A percentile compares a stretch with the other conserved stretches of the same genome.
These are phyloP conservation scores for Tothia fuscella DNA, from an alignment of 2,329 filamentous ascomycete species.

Conservation along the genomic window DNA sequence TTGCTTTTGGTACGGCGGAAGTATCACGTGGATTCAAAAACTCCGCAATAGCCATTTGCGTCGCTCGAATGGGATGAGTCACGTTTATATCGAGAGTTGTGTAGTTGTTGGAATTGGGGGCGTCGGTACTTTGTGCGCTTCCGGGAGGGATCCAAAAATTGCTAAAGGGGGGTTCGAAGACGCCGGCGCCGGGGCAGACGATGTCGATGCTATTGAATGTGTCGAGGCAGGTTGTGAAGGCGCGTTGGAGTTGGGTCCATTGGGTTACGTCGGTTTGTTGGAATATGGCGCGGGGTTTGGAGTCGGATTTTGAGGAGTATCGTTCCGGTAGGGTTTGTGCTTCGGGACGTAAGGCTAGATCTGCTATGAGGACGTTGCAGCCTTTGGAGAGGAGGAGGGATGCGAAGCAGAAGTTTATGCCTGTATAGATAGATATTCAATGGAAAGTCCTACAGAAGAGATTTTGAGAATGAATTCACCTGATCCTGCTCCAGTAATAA, in stretches of 20 bases:
- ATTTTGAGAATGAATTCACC: no score
- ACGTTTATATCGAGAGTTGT: slow-evolving; percentile 34
- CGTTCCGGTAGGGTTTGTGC: slow-evolving; percentile 30
- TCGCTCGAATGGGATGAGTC: slow-evolving; percentile 35
- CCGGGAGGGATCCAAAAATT: slow-evolving; percentile 40
- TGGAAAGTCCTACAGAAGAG: slow-evolving; percentile 20
- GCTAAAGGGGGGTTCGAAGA: slow-evolving; percentile 36
- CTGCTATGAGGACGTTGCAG: slow-evolving; percentile 38
- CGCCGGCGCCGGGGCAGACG: slow-evolving; percentile 36
- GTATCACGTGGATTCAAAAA: slow-evolving; percentile 27
- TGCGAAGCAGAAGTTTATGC: slow-evolving; percentile 37
- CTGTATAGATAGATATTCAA: no score
- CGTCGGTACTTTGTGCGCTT: slow-evolving; percentile 22
- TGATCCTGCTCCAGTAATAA: slow-evolving; percentile 36
- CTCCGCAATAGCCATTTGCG: slow-evolving; percentile 34
- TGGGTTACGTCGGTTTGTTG: slow-evolving; percentile 30
- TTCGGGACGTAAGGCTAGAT: slow-evolving; percentile 35
- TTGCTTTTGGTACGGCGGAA: slow-evolving; percentile 19
- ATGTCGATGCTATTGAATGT: slow-evolving; percentile 31
- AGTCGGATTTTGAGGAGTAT: slow-evolving; percentile 18
- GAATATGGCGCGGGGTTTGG: slow-evolving; percentile 32
- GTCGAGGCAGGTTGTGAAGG: slow-evolving; percentile 20
- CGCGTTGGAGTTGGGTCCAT: slow-evolving; percentile 23
- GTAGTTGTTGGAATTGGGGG: slow-evolving; percentile 20
- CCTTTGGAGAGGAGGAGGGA: slow-evolving; percentile 30